Conservation (phyloP, 2,329 filamentous ascomycete species). For the Fusarium tjaetaba region DNA sequence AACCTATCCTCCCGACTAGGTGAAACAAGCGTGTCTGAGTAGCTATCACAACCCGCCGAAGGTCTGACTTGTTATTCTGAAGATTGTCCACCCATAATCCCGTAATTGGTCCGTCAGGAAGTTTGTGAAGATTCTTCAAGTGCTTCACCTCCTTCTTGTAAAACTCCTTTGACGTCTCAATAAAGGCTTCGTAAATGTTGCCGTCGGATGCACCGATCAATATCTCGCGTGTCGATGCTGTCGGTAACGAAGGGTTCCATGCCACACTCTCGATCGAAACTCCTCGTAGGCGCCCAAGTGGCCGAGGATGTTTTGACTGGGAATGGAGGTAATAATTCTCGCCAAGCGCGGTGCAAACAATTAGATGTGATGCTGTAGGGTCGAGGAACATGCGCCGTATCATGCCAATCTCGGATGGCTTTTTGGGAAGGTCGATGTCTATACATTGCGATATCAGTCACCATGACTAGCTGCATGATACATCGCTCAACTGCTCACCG, state of each 20-base stretch:
- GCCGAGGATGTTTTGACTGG: slow-evolving; percentile 87
- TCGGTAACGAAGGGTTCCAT: slow-evolving; percentile 94
- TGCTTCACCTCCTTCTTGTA: slow-evolving; percentile 96
- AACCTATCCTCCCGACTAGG: slow-evolving; percentile 80
- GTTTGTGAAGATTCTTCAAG: slow-evolving; percentile 82
- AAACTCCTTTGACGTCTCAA: slow-evolving; percentile 94
- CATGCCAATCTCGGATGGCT: slow-evolving; percentile 87
- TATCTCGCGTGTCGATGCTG: slow-evolving; percentile 93
- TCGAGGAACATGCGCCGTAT: slow-evolving; percentile 98
- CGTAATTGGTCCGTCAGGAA: slow-evolving; percentile 83
- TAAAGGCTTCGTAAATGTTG: slow-evolving; percentile 92
- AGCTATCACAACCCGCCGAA: slow-evolving; percentile 80
- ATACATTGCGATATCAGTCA: slow-evolving; percentile 22
- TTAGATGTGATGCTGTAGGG: slow-evolving; percentile 91
- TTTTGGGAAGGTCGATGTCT: slow-evolving; percentile 98
- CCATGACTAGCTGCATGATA: not conserved
- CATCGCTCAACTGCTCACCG: slow-evolving; percentile 58
- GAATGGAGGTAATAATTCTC: slow-evolving; percentile 99
- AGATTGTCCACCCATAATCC: slow-evolving; percentile 87
- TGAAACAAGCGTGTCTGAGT: slow-evolving; percentile 84
- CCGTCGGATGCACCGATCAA: slow-evolving; percentile 92
- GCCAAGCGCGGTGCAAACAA: slow-evolving; percentile 89
- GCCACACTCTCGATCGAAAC: slow-evolving; percentile 89
- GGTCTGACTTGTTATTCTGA: slow-evolving; percentile 73
- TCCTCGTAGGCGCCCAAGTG: slow-evolving; percentile 82